Conservation (phyloP, 331 rosid genomes). For the Dryas integrifolia region DNA sequence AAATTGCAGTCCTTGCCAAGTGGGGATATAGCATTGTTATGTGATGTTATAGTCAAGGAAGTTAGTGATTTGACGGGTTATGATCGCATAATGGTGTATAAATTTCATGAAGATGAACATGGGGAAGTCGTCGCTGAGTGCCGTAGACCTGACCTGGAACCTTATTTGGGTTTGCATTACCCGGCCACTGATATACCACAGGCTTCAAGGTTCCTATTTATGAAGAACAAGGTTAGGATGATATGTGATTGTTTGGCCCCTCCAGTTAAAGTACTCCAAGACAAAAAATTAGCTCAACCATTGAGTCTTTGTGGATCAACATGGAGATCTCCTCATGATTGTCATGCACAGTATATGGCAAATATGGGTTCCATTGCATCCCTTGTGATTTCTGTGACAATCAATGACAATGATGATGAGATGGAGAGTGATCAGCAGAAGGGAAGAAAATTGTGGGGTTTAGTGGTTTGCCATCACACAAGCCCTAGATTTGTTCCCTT, state of each 20-base stretch:
- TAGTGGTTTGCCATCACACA: constrained; percentile 51
- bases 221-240: constrained; percentile 49
- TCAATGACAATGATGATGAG: constrained; percentile 34
- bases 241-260: constrained; percentile 46
- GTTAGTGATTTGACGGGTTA: constrained; percentile 43
- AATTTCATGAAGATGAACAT: constrained; percentile 47
- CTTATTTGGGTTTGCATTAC: constrained; percentile 45
- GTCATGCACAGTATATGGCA: constrained; percentile 45
- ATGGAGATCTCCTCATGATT: constrained; percentile 41
- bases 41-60: constrained; percentile 43
- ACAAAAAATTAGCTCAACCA: constrained; percentile 35
- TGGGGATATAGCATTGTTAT: constrained; percentile 34
- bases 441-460: constrained; percentile 44
- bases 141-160: constrained; percentile 36
- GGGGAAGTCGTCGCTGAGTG: constrained; percentile 49
- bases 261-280: constrained; percentile 42
- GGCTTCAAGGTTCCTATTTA: constrained; percentile 44
- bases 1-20: constrained; percentile 45
- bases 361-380: constrained; percentile 46
- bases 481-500: constrained; percentile 45
- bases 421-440: constrained; percentile 35
- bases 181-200: constrained; percentile 51
- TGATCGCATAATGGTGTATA: constrained; percentile 49
- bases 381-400: constrained; percentile 42
- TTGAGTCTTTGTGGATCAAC: constrained; percentile 45